Base-by-base conservation (phyloP, 2,329 filamentous ascomycete species). In the Fusarium albidum region DNA sequence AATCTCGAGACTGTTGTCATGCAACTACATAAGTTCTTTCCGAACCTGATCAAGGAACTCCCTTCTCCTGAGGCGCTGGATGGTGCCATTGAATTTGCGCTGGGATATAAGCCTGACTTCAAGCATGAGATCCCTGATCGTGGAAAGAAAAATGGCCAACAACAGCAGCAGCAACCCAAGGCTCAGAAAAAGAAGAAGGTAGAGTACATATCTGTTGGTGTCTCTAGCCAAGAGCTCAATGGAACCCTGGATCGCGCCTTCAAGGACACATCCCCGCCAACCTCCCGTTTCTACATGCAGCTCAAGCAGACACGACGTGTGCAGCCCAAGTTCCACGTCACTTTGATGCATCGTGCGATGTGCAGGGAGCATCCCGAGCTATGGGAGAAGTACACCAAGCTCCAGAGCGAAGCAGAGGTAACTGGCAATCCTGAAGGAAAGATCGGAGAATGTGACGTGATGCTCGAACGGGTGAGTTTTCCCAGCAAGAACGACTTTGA, bases 301-400 rank as follows among this genome's bases (percentile, higher is more conserved):
- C 82, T 99, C 28, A 84, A 89, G 71, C 82, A 89, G 63, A 82
- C 81, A 3, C 82, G 88, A 15, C 90, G 95, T 48, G 76, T 98
- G 6, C 94, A 98, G 73, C 70, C 82, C n/a, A 82, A 87, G 33
- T 99, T 98, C 71, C 95, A 99, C 71, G 91, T 99, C 52, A 99
- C 95, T 0, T 82, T 99, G 32, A 92, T 97, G 71, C 95, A 99
- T 73, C 87, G 88, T 39, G 86, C 88, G 10, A 79, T 77, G 3
- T 77, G 84, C 9, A 78, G 79, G 33, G 75, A 87, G 26, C 74
- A 87, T 59, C 82, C 87, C 0, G 83, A 88, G 9, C 78, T 94
- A 47, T 99, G 95, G 95, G 76, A 88, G 47, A 82, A 80, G 49
- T 94, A 97, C 64, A 72, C 70, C 6, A 75, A 81, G n/a, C 73